Percentiles rank a stretch among this genome's conserved stretches.
Conservation (phyloP, 495 filamentous ascomycete species). For the Staphylotrichum longicolle region DNA sequence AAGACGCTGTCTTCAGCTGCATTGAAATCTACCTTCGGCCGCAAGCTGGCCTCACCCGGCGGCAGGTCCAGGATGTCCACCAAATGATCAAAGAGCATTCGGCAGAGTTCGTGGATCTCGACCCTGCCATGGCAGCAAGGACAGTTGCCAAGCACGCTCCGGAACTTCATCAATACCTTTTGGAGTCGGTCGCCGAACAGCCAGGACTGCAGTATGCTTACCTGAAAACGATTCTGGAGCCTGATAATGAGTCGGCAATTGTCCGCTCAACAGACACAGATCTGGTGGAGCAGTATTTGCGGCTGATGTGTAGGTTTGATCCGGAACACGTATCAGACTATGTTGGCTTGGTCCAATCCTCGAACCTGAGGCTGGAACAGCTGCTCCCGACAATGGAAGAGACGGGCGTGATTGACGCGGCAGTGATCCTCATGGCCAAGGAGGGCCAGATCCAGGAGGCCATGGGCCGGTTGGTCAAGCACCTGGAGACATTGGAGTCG, state of each 20-base stretch:
- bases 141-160: constrained; percentile 66
- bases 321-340: constrained; percentile 80
- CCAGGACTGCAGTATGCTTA: constrained; percentile 71
- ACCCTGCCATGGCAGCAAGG: constrained; percentile 65
- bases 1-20: constrained; percentile 69
- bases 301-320: constrained; percentile 83
- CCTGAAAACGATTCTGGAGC: constrained; percentile 74
- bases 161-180: constrained; percentile 66
- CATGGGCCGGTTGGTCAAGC: constrained; percentile 76
- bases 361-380: constrained; percentile 76
- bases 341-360: constrained; percentile 72
- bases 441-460: constrained; percentile 83
- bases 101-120: constrained; percentile 63
- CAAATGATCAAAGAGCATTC: constrained; percentile 68
- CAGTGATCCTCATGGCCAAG: constrained; percentile 83
- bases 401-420: constrained; percentile 87
- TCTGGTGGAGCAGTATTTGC: constrained; percentile 83
- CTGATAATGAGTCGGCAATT: constrained; percentile 45
- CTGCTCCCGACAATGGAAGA: constrained; percentile 84
- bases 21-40: constrained; percentile 76
- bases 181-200: constrained; percentile 63
- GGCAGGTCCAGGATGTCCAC: constrained; percentile 73
- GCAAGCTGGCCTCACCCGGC: constrained; percentile 65
- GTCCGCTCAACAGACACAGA: constrained; percentile 41
- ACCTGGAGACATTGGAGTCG: constrained; percentile 74